Evolutionary conservation across 2,329 filamentous ascomycete genomes (phyloP), one percentile per base, ranked within the genome.

Genomic region (Penicillium sp.): DNA sequence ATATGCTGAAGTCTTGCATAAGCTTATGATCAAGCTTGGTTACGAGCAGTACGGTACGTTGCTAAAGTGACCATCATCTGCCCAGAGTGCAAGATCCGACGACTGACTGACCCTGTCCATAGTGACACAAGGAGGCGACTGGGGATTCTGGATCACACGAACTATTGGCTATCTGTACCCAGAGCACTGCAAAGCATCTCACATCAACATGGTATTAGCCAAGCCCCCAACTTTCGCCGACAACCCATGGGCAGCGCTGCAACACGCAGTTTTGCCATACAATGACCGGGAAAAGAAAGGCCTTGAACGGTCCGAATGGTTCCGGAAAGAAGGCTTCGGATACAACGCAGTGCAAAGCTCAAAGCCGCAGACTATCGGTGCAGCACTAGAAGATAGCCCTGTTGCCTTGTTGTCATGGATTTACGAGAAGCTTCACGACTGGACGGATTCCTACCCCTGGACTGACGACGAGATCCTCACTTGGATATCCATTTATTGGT

Each of bases 381-480:
- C 86, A 60, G 81, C 75, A 0, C 74, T 92, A 3, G 75, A 80
- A 1, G 87, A 91, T 64, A 84, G 79, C 3, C 88, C 88, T 0
- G 80, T 88, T 0, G 86, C 80, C 0, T 71, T 89, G 4, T 72
- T 92, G 0, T 80, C 86, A 0, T 93, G 88, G 88, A 83, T 92
- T 33, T 87, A 87, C 56, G 88, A 92, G 69, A 92, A 93, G 64
- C 71, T 93, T 18, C 81, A 86, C 55, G 84, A 88, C 61, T 92
- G 88, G 88, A 84, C 83, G 0, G 87, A 92, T 60, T 62, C 61
- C 1, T 89, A 89, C 61, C 72, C 80, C 0, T 91, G 87, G 87
- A 85, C 81, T 0, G 83, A 89, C 49, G 86, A 90, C 42, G 87
- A 91, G 69, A 77, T 91, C 7, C 69, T 88, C 13, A 88, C 83